Percentiles rank a stretch among this genome's conserved stretches.
phyloP scores from a whole-genome alignment of 768 basidiomycete genomes.

The Myochromella boudieri region DNA sequence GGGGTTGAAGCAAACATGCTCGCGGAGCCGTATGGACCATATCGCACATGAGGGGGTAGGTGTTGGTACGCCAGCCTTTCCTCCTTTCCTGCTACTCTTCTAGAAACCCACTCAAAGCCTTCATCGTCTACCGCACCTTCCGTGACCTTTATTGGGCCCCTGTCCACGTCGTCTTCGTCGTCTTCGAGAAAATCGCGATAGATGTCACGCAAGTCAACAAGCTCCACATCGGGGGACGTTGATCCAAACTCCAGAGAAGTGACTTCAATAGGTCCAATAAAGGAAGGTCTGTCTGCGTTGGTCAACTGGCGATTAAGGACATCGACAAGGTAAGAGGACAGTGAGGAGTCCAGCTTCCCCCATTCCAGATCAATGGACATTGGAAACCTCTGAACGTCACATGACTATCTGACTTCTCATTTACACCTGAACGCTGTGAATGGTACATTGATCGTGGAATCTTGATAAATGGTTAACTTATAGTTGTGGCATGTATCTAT shows the following conservation, averaged over 20 bases:
- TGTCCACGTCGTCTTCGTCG: slow-evolving; percentile 58
- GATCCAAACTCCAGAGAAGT: slow-evolving; percentile 88
- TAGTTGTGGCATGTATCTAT: no score
- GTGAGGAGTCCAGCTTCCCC: slow-evolving; percentile 72
- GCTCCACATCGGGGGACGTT: slow-evolving; percentile 77
- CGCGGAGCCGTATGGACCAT: slow-evolving; percentile 52
- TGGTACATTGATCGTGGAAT: no score
- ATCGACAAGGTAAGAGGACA: slow-evolving; percentile 67
- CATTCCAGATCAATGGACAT: slow-evolving; percentile 99
- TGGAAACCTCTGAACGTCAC: slow-evolving; percentile 4
- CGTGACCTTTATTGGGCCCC: slow-evolving; percentile 51
- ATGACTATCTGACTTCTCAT: slow-evolving; percentile 1
- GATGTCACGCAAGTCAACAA: slow-evolving; percentile 91
- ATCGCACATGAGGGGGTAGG: slow-evolving; percentile 72
- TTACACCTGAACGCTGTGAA: no score
- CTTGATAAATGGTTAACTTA: no score
- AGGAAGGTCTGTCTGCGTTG: slow-evolving; percentile 77
- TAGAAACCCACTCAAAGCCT: slow-evolving; percentile 80
- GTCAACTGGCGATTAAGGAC: slow-evolving; percentile 79
- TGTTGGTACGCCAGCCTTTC: slow-evolving; percentile 65
- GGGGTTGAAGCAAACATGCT: slow-evolving; percentile 63
- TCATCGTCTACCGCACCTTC: slow-evolving; percentile 66
- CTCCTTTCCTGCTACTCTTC: slow-evolving; percentile 56
- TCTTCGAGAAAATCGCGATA: slow-evolving; percentile 93
- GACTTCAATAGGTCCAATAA: slow-evolving; percentile 90